phyloP scores from a whole-genome alignment of 208 protist species.

The Trypanosoma grayi region DNA sequence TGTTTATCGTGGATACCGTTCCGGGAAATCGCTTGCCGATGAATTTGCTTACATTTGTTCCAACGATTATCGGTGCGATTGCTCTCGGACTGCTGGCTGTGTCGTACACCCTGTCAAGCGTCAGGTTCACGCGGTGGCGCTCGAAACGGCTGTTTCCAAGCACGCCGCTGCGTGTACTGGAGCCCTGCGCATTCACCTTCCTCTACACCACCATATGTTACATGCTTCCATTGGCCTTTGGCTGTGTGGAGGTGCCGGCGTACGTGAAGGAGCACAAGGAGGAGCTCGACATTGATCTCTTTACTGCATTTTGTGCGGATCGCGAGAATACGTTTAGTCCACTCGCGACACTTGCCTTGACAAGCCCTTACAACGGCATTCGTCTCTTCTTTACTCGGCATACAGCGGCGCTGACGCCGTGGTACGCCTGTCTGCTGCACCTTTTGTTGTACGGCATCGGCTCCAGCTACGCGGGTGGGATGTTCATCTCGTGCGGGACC shows the following conservation, averaged over 20 bases:
- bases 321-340: constrained; percentile 54
- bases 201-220: constrained; percentile 51
- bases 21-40: constrained; percentile 39
- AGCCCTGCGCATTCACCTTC: constrained; percentile 45
- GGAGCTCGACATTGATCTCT: constrained; percentile 48
- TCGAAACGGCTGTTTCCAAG: constrained; percentile 39
- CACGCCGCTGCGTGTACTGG: constrained; percentile 46
- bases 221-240: constrained; percentile 44
- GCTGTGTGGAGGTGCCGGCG: constrained; percentile 42
- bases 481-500: constrained; percentile 72
- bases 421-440: constrained; percentile 48
- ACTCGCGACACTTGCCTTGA: constrained; percentile 59
- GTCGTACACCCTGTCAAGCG: constrained; percentile 67
- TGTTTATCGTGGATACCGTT: constrained; percentile 62
- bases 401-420: constrained; percentile 41
- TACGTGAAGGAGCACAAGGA: constrained; percentile 33
- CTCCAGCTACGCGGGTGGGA: constrained; percentile 64
- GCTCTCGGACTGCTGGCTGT: constrained; percentile 56
- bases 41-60: constrained; percentile 62
- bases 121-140: constrained; percentile 58
- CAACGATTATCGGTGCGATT: constrained; percentile 61
- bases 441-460: constrained; percentile 59
- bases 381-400: constrained; percentile 60
- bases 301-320: constrained; percentile 46
- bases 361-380: constrained; percentile 62